Evolutionary conservation across 441 rosid species (phyloP).

Genomic region (Daphne laureola): DNA sequence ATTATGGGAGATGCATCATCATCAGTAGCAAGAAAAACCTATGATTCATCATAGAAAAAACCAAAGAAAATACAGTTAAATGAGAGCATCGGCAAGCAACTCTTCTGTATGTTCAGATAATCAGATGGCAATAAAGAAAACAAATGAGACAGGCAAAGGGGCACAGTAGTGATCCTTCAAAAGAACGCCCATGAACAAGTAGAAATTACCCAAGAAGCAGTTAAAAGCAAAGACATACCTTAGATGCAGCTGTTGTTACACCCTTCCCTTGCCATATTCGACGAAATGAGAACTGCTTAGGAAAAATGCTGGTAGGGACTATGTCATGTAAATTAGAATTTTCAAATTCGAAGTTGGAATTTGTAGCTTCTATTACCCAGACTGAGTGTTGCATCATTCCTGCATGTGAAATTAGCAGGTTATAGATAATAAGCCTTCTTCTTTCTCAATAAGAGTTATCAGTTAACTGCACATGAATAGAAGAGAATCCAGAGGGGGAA

Average conservation of each 20-base stretch:
- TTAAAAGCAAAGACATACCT: slow-evolving; percentile 37
- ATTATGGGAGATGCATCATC: slow-evolving; percentile 69
- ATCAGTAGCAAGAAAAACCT: slow-evolving; percentile 95
- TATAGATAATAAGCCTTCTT: slow-evolving; percentile 10
- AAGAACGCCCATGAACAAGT: neutral
- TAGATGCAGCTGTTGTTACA: slow-evolving; percentile 75
- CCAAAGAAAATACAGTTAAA: slow-evolving; percentile 9
- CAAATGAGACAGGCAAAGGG: neutral
- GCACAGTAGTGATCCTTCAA: neutral
- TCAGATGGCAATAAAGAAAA: slow-evolving; percentile 9
- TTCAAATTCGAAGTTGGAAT: slow-evolving; percentile 49
- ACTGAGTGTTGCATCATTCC: slow-evolving; percentile 96
- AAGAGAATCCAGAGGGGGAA: no score
- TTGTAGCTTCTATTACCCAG: slow-evolving; percentile 73
- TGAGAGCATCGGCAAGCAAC: slow-evolving; percentile 5
- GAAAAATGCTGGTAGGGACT: slow-evolving; percentile 42
- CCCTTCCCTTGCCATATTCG: slow-evolving; percentile 98
- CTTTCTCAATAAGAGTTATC: no score
- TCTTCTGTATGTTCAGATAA: slow-evolving; percentile 3
- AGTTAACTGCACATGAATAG: no score
- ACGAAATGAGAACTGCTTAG: slow-evolving; percentile 64
- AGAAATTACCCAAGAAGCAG: slow-evolving; percentile 15
- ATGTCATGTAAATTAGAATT: slow-evolving; percentile 30
- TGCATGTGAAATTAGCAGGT: slow-evolving; percentile 25
- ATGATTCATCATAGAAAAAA: slow-evolving; percentile 15